Conservation (phyloP, 768 basidiomycete genomes). For the Wakefieldia striispora region DNA sequence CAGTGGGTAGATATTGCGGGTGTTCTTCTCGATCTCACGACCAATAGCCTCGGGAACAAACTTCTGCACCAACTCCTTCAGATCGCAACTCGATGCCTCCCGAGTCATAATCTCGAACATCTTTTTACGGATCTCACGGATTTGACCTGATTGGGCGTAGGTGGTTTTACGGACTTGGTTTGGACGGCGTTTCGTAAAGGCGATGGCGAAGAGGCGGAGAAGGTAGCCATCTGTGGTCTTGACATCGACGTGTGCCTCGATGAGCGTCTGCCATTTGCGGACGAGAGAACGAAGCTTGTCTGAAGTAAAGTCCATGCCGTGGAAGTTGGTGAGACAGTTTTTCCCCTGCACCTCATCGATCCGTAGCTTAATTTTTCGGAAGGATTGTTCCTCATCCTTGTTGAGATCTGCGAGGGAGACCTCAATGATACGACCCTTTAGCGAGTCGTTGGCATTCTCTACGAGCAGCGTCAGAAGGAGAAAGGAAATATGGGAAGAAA, state of each 20-base stretch:
- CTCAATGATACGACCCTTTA: slow-evolving; percentile 96
- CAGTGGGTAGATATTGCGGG: slow-evolving; percentile 94
- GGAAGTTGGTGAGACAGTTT: slow-evolving; percentile 99
- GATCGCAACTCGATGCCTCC: slow-evolving; percentile 91
- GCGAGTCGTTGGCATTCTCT: slow-evolving; percentile 99
- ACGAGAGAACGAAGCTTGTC: slow-evolving; percentile 99
- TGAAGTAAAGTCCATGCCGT: slow-evolving; percentile 99
- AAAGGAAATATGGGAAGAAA: not conserved
- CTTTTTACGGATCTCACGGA: slow-evolving; percentile 97
- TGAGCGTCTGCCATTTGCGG: slow-evolving; percentile 99
- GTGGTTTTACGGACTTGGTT: slow-evolving; percentile 99
- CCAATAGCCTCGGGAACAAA: slow-evolving; percentile 99
- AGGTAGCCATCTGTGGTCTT: slow-evolving; percentile 99
- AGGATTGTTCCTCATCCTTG: slow-evolving; percentile 99
- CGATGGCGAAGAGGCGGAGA: slow-evolving; percentile 97
- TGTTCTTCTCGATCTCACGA: slow-evolving; percentile 98
- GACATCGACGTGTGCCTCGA: slow-evolving; percentile 98
- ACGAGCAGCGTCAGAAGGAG: slow-evolving; percentile 9
- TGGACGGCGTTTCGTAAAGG: slow-evolving; percentile 96
- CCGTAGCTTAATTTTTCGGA: slow-evolving; percentile 99
- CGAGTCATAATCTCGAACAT: slow-evolving; percentile 99
- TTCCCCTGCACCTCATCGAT: slow-evolving; percentile 97
- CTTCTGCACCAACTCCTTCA: slow-evolving; percentile 99
- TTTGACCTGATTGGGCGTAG: slow-evolving; percentile 92
- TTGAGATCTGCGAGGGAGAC: slow-evolving; percentile 95